These are phyloP conservation scores for Plasmodium cynomolgi DNA, from an alignment of 169 alveolate genomes.

Conservation along the genomic window DNA sequence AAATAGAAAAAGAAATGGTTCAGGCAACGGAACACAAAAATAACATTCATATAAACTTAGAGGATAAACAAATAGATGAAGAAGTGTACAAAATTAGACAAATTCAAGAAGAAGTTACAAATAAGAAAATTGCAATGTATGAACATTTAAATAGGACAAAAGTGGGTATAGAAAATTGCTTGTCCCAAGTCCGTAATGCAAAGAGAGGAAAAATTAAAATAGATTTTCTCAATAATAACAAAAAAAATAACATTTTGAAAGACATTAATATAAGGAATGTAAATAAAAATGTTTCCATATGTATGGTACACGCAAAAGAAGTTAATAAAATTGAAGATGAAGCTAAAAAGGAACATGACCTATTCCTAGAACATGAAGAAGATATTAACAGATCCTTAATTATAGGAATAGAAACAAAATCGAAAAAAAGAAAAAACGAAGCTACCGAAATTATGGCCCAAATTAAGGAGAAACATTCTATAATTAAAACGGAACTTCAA, in stretches of 20 bases:
- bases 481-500: background rate
- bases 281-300: background rate
- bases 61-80: constrained; percentile 4
- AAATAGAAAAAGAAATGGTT: background rate
- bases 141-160: background rate
- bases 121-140: background rate
- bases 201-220: background rate
- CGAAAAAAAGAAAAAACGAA: constrained; percentile 1
- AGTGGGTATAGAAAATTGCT: background rate
- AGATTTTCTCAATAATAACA: background rate
- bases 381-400: background rate
- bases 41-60: background rate
- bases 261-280: background rate
- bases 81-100: background rate
- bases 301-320: background rate
- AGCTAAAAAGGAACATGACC: background rate
- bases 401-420: constrained; percentile 8
- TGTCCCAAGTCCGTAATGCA: background rate
- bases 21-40: background rate
- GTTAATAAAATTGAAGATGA: background rate
- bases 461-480: background rate
- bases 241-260: background rate
- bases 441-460: background rate
- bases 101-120: background rate
- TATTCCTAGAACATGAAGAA: background rate